phyloP scores from a whole-genome alignment of 345 rosid genomes.

The Isatis tinctoria region DNA sequence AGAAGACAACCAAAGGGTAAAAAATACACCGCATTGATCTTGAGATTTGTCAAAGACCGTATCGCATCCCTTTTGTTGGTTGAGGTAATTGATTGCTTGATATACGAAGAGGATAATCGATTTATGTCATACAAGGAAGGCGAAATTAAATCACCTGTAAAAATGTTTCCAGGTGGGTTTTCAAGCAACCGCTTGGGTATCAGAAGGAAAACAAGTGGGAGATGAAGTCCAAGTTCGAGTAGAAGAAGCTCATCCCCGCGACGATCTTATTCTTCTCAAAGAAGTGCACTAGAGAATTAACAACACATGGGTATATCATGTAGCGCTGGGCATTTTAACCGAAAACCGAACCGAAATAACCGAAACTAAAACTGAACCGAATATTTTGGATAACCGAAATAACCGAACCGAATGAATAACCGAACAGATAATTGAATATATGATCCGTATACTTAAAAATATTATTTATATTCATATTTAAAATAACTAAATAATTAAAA shows the following conservation, averaged over 20 bases:
- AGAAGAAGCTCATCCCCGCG: conserved; percentile 82
- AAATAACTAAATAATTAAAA: no score
- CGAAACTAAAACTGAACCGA: no score
- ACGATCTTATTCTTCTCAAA: conserved; percentile 63
- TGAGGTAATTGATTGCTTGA: conserved; percentile 63
- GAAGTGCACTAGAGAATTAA: conserved; percentile 40
- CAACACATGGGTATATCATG: no score
- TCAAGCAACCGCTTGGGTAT: conserved; percentile 79
- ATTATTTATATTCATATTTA: no score
- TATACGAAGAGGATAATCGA: no score
- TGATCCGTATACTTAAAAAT: no score
- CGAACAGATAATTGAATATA: no score
- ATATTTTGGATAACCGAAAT: no score
- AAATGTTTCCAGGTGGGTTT: conserved; percentile 64
- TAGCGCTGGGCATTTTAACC: no score
- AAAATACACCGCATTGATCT: conserved; percentile 63
- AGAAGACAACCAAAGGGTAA: conserved; percentile 75
- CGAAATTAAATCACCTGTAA: background rate
- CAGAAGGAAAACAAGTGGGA: conserved; percentile 67
- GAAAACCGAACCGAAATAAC: no score
- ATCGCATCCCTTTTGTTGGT: conserved; percentile 64
- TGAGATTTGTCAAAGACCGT: conserved; percentile 82
- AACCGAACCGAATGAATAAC: no score
- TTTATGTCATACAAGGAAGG: background rate
- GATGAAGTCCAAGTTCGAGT: conserved; percentile 79